These are phyloP conservation scores for Acacia concinna DNA, from an alignment of 331 rosid genomes.

Conservation along the genomic window DNA sequence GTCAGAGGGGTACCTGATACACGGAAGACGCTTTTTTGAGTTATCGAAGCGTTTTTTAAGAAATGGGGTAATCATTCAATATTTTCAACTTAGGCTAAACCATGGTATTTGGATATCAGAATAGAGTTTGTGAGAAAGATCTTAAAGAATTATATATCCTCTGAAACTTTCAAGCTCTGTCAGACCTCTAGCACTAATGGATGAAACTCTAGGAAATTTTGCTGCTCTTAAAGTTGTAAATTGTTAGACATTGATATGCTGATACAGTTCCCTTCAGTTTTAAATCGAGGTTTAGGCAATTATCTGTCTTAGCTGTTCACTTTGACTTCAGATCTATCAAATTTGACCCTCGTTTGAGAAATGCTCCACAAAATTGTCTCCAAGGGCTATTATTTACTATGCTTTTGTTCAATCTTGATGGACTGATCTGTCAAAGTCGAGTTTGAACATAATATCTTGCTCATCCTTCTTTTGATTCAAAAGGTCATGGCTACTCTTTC, in stretches of 20 bases:
- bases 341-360: not conserved
- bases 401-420: not conserved
- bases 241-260: too few species aligned
- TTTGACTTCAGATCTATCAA: not conserved
- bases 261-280: not conserved
- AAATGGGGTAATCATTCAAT: not conserved
- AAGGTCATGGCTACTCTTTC: not conserved
- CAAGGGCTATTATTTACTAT: not conserved
- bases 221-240: too few species aligned
- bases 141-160: too few species aligned
- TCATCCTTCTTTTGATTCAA: constrained; percentile 11
- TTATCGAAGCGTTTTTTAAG: not conserved
- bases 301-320: not conserved
- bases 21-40: too few species aligned
- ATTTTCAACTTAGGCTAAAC: too few species aligned
- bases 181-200: too few species aligned
- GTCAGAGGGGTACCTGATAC: too few species aligned
- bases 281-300: not conserved
- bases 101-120: too few species aligned
- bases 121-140: too few species aligned
- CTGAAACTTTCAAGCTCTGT: not conserved
- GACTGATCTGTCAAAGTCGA: not conserved
- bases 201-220: too few species aligned
- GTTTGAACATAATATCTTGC: not conserved
- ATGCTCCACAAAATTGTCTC: not conserved